Percentiles rank a stretch among this genome's conserved stretches.
Evolutionary conservation across 192 early-diverging fungal species (phyloP).

Genomic region (Linnemannia elongata): DNA sequence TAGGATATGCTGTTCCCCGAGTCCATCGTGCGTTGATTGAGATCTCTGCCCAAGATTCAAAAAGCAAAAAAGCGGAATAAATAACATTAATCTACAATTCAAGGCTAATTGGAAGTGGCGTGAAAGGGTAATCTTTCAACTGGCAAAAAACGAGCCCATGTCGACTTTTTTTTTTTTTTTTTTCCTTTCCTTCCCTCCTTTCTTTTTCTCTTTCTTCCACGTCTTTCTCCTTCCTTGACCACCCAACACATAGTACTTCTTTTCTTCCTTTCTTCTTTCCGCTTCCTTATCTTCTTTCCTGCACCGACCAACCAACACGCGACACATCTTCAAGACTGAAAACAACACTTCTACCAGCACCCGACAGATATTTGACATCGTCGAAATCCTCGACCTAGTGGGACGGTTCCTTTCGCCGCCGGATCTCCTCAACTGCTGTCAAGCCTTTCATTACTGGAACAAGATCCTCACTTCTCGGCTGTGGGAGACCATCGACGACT

Average conservation of each 20-base stretch:
- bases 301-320: neutral
- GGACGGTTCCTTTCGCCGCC: neutral
- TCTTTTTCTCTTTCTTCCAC: neutral
- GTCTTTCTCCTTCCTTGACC: too few relatives aligned
- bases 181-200: neutral
- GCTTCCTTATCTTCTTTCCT: neutral
- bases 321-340: neutral
- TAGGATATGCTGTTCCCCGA: constrained; percentile 27
- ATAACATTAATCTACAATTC: neutral
- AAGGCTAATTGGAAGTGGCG: neutral
- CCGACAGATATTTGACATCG: neutral
- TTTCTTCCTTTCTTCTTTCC: neutral
- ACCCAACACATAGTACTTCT: too few relatives aligned
- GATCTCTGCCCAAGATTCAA: neutral
- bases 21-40: constrained; percentile 1
- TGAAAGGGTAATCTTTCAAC: too few relatives aligned
- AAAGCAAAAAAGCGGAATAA: constrained; percentile 6
- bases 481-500: neutral
- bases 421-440: neutral
- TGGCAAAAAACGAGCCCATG: too few relatives aligned
- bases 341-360: neutral
- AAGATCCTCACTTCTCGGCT: neutral
- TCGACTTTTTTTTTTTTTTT: neutral
- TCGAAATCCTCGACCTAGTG: neutral
- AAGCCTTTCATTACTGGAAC: neutral